Evolutionary conservation across 306 rosid species (phyloP).

Genomic region (Vicia faba): DNA sequence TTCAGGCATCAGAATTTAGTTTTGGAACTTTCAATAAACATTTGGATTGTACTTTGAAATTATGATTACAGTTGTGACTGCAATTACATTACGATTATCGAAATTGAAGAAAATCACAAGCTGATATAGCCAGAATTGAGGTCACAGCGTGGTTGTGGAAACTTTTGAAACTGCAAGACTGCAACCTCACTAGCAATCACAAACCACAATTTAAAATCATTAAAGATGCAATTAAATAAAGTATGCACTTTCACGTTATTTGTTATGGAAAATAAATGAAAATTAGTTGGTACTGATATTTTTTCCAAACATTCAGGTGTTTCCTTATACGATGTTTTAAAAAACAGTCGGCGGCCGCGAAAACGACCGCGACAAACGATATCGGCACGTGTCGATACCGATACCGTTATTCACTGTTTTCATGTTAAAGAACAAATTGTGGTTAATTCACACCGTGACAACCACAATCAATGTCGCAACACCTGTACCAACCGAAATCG

Average conservation of each 20-base stretch:
- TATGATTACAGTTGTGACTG: neutral
- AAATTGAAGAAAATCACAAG: neutral
- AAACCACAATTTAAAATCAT: neutral
- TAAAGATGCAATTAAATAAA: slow-evolving; percentile 1
- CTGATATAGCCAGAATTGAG: neutral
- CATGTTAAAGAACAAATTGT: too few relatives aligned
- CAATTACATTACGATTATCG: neutral
- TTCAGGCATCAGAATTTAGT: neutral
- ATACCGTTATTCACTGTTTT: too few relatives aligned
- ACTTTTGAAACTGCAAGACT: neutral
- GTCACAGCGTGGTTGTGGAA: neutral
- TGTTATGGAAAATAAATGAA: neutral
- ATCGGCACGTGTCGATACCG: too few relatives aligned
- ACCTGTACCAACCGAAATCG: too few relatives aligned
- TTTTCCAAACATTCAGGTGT: neutral
- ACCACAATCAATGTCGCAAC: too few relatives aligned
- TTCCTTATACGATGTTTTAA: neutral
- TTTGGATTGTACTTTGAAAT: neutral
- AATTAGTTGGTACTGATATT: neutral
- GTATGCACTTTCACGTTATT: slow-evolving; percentile 1
- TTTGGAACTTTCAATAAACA: slow-evolving; percentile 9
- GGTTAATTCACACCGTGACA: too few relatives aligned
- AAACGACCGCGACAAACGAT: too few relatives aligned
- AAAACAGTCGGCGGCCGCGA: too few relatives aligned
- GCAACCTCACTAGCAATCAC: neutral